Conservation (phyloP, 768 basidiomycete genomes). For the Megacollybia marginata region DNA sequence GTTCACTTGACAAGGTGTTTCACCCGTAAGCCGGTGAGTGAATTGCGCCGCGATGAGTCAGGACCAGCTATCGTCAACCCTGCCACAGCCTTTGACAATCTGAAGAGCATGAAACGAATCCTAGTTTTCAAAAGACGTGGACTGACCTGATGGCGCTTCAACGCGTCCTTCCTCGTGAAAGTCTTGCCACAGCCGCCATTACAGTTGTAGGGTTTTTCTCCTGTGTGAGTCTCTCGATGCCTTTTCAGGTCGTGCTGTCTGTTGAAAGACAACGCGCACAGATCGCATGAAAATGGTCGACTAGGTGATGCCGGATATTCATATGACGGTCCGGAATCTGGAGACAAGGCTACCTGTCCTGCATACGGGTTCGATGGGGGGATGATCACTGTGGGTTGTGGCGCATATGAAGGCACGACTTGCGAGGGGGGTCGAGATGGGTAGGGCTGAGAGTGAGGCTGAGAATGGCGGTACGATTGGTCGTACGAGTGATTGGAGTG, state of each 20-base stretch:
- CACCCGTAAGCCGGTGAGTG: no score
- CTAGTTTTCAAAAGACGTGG: slow-evolving; percentile 1
- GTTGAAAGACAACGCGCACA: slow-evolving; percentile 79
- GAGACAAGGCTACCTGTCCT: slow-evolving; percentile 27
- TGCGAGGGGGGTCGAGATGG: slow-evolving; percentile 39
- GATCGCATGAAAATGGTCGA: slow-evolving; percentile 59
- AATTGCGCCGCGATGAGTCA: slow-evolving; percentile 10
- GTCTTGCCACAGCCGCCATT: slow-evolving; percentile 84
- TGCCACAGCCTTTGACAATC: slow-evolving; percentile 77
- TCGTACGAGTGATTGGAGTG: not conserved
- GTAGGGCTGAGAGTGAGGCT: slow-evolving; percentile 29
- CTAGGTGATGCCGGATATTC: slow-evolving; percentile 54
- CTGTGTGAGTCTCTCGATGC: slow-evolving; percentile 78
- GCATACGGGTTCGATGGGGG: slow-evolving; percentile 17
- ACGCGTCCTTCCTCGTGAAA: slow-evolving; percentile 79
- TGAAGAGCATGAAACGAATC: slow-evolving; percentile 19
- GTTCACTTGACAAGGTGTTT: no score
- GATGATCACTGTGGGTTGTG: slow-evolving; percentile 3
- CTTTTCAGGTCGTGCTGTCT: slow-evolving; percentile 82
- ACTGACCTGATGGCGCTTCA: slow-evolving; percentile 79
- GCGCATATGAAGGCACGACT: slow-evolving; percentile 15
- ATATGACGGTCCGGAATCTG: slow-evolving; percentile 27
- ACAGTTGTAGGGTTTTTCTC: slow-evolving; percentile 78
- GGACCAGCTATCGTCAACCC: slow-evolving; percentile 48
- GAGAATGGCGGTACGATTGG: slow-evolving; percentile 18